These are phyloP conservation scores for Phytophthora colocasiae DNA, from an alignment of 352 stramenopile species.

Conservation along the genomic window DNA sequence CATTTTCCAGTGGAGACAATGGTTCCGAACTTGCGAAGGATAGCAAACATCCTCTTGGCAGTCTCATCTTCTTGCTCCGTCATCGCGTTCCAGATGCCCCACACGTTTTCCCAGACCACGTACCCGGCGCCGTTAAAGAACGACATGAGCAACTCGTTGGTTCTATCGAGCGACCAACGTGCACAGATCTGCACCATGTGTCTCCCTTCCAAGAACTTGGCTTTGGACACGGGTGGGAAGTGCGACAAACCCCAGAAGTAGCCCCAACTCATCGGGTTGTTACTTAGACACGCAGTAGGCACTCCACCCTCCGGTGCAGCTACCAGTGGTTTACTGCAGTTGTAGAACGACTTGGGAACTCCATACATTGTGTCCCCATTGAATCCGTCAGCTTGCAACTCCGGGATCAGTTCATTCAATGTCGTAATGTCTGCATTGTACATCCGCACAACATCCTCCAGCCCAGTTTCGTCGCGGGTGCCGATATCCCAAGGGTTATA, in stretches of 20 bases:
- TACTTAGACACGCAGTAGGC: conserved; percentile 59
- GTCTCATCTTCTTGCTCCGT: conserved; percentile 74
- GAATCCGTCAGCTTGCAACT: conserved; percentile 73
- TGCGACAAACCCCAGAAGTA: conserved; percentile 75
- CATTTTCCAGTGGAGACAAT: conserved; percentile 55
- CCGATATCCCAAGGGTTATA: conserved; percentile 89
- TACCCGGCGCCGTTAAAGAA: conserved; percentile 91
- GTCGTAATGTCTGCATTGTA: conserved; percentile 77
- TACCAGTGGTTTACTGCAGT: conserved; percentile 66
- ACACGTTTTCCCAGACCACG: conserved; percentile 91
- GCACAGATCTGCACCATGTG: conserved; percentile 88
- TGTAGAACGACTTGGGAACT: conserved; percentile 82
- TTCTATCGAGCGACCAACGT: conserved; percentile 81
- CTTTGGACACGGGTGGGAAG: conserved; percentile 72
- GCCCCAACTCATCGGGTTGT: conserved; percentile 86
- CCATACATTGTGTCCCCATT: conserved; percentile 92
- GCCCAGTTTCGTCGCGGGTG: conserved; percentile 62
- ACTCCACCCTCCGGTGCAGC: conserved; percentile 74
- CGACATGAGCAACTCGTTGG: conserved; percentile 65
- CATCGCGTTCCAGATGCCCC: conserved; percentile 89
- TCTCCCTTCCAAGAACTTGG: conserved; percentile 83
- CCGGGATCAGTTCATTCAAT: conserved; percentile 46
- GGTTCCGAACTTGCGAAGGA: conserved; percentile 65
- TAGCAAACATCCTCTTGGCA: conserved; percentile 64
- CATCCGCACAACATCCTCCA: conserved; percentile 68